Base-by-base conservation (phyloP, 1,284 basidiomycete species). In the Marasmius oreades region DNA sequence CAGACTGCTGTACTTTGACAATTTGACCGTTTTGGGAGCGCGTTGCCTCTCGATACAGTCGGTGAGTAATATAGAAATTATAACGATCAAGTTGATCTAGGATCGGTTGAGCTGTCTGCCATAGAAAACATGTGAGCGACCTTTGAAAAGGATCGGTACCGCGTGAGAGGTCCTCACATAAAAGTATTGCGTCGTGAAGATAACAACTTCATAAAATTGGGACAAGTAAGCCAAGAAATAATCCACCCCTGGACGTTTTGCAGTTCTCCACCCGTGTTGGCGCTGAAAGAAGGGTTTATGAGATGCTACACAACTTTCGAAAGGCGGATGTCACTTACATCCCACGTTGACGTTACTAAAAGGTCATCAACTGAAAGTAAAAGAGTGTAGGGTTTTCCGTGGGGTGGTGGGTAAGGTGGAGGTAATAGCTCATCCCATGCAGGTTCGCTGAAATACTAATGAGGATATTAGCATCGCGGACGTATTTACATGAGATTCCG, bases 191-290 rank as follows among this genome's bases (percentile, higher is more conserved):
- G 87, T 83, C 12, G 95, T 98, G 77, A 98, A 99, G 55, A 99
- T 78, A 22, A 99, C 95, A 60, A 99, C 87, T 77, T 99, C 96
- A 72, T 94, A 99, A 74, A 98, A 98, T 67, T 98, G 95, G 0
- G 93, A 94, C 44, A 99, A 81, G 72, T 99, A 98, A 33, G 85
- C 95, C 51, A 99, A 78, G 82, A 98, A 99, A 73, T 98, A 98
- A 70, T 99, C 97, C 8, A 96, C 90, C 2, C 97, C 97, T 1
- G 96, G 96, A 52, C 97, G 86, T 73, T 95, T 95, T 36, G 92
- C 93, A 2, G 92, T 95, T 62, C 91, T 79, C 93, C 93, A 95
- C 33, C 93, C 93, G 64, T 90, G 77, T 75, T 88, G 80, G 53
- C 92, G 86, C 92, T 93, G 58, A 23, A 31, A 26, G 16, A 5